These are phyloP conservation scores for Ilyonectria mors-panacis DNA, from an alignment of 2,329 filamentous ascomycete genomes.

Conservation along the genomic window DNA sequence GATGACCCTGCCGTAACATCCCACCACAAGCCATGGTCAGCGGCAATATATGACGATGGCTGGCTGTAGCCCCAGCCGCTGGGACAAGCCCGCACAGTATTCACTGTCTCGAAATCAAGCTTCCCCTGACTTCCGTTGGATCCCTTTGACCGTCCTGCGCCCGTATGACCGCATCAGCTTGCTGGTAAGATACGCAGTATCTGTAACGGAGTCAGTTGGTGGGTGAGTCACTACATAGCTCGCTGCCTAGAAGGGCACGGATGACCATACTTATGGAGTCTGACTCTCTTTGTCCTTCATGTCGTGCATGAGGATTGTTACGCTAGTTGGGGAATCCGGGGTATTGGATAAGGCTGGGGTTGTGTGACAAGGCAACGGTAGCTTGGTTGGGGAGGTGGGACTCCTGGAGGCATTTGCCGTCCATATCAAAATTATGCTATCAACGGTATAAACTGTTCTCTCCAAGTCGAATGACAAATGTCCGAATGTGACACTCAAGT, in stretches of 20 bases:
- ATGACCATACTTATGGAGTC: neutral
- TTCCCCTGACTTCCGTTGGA: neutral
- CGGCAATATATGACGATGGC: neutral
- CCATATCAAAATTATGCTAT: no score
- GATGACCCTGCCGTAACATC: neutral
- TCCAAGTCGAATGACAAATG: neutral
- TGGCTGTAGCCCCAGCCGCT: neutral
- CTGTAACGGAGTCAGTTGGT: neutral
- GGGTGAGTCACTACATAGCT: conserved; percentile 14
- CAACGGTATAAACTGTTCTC: neutral
- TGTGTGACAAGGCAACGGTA: neutral
- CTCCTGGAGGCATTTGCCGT: neutral
- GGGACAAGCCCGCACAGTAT: neutral
- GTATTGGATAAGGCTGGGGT: conserved; percentile 17
- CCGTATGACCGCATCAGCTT: neutral
- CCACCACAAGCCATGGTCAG: neutral
- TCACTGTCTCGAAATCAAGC: neutral
- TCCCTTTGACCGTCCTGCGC: no score
- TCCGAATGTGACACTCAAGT: neutral
- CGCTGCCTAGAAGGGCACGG: conserved; percentile 7
- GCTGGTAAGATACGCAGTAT: neutral
- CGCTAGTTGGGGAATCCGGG: conserved; percentile 16
- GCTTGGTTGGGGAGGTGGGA: neutral
- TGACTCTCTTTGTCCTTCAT: conserved; percentile 10
- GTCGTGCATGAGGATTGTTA: conserved; percentile 23